A percentile compares a stretch with the other conserved stretches of the same genome.
These are phyloP conservation scores for Rhizopus sp. DNA, from an alignment of 371 early-diverging fungal species.

Conservation along the genomic window DNA sequence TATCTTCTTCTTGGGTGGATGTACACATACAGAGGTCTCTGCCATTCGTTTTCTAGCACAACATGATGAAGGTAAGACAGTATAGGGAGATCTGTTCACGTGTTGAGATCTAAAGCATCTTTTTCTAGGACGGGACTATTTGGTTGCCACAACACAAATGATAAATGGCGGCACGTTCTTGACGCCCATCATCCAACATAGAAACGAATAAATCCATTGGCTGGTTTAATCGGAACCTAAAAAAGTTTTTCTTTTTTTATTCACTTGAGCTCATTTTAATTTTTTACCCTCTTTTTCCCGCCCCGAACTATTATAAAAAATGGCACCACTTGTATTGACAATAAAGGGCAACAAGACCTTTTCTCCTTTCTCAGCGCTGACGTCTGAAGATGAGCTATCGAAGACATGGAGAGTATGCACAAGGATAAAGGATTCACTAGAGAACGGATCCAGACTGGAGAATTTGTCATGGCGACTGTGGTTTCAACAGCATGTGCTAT, in stretches of 20 bases:
- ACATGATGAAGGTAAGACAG: constrained; percentile 66
- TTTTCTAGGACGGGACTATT: constrained; percentile 71
- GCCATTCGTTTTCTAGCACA: constrained; percentile 84
- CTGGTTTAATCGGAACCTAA: neutral
- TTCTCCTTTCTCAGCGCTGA: constrained; percentile 70
- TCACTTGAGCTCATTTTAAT: neutral
- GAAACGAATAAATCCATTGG: constrained; percentile 1
- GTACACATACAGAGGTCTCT: constrained; percentile 89
- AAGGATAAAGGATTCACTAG: constrained; percentile 86
- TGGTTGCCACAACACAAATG: constrained; percentile 86
- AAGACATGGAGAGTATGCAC: constrained; percentile 84
- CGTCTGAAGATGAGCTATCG: constrained; percentile 72
- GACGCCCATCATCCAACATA: constrained; percentile 55
- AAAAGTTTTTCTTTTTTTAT: constrained; percentile 5
- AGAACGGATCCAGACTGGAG: constrained; percentile 85
- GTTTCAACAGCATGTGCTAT: constrained; percentile 61
- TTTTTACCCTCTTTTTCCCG: constrained; percentile 7
- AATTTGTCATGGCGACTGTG: constrained; percentile 90
- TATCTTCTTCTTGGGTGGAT: constrained; percentile 95
- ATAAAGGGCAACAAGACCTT: constrained; percentile 78
- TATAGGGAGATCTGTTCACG: neutral
- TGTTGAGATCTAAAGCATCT: constrained; percentile 7
- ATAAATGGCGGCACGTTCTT: constrained; percentile 81
- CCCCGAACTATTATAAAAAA: constrained; percentile 21
- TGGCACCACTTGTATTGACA: constrained; percentile 79